Evolutionary conservation across 2,329 filamentous ascomycete species (phyloP), one percentile per base, ranked within the genome.

Genomic region (Aspergillus sp.): DNA sequence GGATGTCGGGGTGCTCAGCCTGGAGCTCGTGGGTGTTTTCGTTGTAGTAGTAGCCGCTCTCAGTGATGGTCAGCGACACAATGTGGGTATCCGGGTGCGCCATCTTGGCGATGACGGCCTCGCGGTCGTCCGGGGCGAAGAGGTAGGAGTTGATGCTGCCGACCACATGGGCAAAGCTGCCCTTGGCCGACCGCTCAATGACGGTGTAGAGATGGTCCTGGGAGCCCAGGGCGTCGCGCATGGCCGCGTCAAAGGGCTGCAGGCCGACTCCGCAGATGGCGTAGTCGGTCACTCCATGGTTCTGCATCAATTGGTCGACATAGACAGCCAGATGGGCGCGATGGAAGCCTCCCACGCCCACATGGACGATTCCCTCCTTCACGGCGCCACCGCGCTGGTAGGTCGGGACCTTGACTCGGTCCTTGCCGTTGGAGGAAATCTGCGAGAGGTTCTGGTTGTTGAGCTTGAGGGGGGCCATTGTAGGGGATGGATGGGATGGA

Each of bases 41-140:
- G 63, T 81, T 80, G 72, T 81, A 81, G 71, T 78, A 81, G 75
- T 81, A 81, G 56, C 79, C 79, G 61, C 76, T 79, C 70, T 81
- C 79, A 41, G 79, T 81, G 64, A 81, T 81, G 62, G 79, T 81
- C 64, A 81, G 64, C 14, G 79, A 81, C 29, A 81, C 79, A 55
- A 81, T 81, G 62, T 74, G 76, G 11, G 79, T 81, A 61, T 81
- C 78, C 0, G 76, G 72, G 68, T 80, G 73, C 1, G 79, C 79
- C 78, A 81, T 80, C 73, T 81, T 81, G 61, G 73, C 74, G 29
- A 81, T 75, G 55, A 81, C 78, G 32, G 78, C 77, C 68, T 79
- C 72, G 46, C 76, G 74, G 65, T 80, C 61, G 58, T 80, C 79
- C 4, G 78, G 78, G 0, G 79, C 79, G 53, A 77, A 81, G 43